Evolutionary conservation across 768 basidiomycete species (phyloP), one percentile per base, ranked within the genome.

Genomic region (Trametes cubensis): DNA sequence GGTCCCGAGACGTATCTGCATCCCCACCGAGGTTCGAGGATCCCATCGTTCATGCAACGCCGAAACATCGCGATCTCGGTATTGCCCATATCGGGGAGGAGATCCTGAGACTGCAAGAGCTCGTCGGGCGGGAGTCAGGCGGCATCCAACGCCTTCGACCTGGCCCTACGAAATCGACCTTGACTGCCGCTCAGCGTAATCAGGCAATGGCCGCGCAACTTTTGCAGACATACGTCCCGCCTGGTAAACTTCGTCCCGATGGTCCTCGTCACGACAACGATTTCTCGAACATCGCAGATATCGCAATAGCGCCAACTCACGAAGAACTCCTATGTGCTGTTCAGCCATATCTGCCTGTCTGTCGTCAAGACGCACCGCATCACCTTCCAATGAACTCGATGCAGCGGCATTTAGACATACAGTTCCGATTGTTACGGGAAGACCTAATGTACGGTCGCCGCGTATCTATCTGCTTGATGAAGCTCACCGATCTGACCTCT

Each of bases 241-340:
- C 63, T 6, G 64, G 66, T 15, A 39, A 68, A 0, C 71, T 82
- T 2, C 80, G 83, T 13, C 28, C 55, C 1, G 79, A 75, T 0
- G 86, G 86, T 0, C 78, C 80, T 0, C 81, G 90, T 1, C 89
- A 92, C 61, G 84, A 92, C 69, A 92, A 91, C 57, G 89, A 90
- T 65, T 76, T 73, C 47, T 69, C 73, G 25, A 79, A 85, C 40
- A 85, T 91, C 11, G 25, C 67, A 1, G 74, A 83, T 2, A 88
- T 92, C 46, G 77, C 83, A n/a, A 80, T 90, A 49, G 83, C 85
- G 0, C 91, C 91, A 0, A 92, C 91, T 0, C 80, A 88, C 45
- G 72, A 79, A 6, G 91, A 93, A 67, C 78, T 93, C 8, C 70
- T 82, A 46, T 83, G 75, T 20, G 72, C 69, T 0, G 23, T 74